Evolutionary conservation across 352 stramenopile species (phyloP).

Genomic region (Globisporangium acanthophoron): DNA sequence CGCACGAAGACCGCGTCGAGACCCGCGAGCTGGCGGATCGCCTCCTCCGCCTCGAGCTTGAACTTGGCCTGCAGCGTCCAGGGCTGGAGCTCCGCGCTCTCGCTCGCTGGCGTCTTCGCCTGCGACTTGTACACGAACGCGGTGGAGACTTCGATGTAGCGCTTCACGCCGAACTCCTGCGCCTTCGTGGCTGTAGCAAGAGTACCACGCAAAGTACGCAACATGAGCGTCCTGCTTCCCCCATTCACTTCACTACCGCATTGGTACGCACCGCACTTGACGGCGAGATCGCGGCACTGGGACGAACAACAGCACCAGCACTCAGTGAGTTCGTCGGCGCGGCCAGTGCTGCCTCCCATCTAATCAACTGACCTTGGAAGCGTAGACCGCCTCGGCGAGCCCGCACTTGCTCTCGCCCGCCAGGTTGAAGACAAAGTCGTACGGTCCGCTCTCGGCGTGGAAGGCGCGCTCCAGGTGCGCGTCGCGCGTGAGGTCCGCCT

Average conservation of each 20-base stretch:
- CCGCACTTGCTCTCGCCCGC: constrained; percentile 82
- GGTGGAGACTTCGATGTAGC: constrained; percentile 82
- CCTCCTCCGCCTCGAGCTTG: constrained; percentile 79
- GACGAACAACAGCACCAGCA: background rate
- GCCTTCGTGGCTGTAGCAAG: constrained; percentile 44
- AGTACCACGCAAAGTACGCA: background rate
- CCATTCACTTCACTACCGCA: background rate
- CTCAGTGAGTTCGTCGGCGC: background rate
- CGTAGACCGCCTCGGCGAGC: constrained; percentile 66
- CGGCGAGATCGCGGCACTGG: constrained; percentile 71
- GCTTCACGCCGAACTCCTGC: constrained; percentile 60
- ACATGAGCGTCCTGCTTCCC: background rate
- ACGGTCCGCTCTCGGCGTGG: constrained; percentile 57
- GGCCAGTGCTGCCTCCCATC: background rate
- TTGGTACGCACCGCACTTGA: constrained; percentile 68
- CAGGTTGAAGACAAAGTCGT: constrained; percentile 84
- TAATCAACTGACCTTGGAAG: constrained; percentile 45
- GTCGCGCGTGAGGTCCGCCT: constrained; percentile 78
- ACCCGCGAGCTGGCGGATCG: constrained; percentile 43
- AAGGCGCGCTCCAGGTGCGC: constrained; percentile 77
- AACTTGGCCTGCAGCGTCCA: constrained; percentile 86
- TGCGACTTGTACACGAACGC: constrained; percentile 89
- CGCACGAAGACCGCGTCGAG: constrained; percentile 74
- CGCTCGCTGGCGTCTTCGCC: constrained; percentile 54
- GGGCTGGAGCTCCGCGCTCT: constrained; percentile 57